Evolutionary conservation across 2,329 filamentous ascomycete species (phyloP).

Genomic region (Trichophyton equinum): DNA sequence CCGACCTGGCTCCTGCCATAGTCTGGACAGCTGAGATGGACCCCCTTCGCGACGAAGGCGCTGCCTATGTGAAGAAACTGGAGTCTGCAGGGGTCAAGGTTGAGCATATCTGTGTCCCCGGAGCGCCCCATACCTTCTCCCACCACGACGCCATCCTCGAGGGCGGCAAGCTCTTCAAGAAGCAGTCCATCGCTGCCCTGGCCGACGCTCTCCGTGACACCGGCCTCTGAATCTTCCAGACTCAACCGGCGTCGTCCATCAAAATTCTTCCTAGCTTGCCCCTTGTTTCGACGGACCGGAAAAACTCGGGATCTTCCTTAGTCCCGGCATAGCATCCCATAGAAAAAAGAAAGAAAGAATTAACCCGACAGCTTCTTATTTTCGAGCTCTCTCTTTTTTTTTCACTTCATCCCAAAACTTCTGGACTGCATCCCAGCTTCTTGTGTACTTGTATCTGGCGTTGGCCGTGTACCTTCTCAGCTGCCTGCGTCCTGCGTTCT

Average conservation of each 20-base stretch:
- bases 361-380: neutral
- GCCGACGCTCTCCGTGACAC: slow-evolving; percentile 15
- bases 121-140: slow-evolving; percentile 26
- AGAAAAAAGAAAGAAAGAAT: neutral
- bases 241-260: too few species aligned
- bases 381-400: neutral
- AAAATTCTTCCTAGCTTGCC: neutral
- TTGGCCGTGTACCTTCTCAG: neutral
- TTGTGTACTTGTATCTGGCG: slow-evolving; percentile 3
- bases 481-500: neutral
- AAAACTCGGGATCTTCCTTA: neutral
- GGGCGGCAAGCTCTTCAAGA: slow-evolving; percentile 19
- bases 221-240: too few species aligned
- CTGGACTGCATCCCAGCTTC: neutral
- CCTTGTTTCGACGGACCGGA: neutral
- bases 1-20: slow-evolving; percentile 27
- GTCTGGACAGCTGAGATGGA: slow-evolving; percentile 32
- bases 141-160: slow-evolving; percentile 23
- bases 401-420: neutral
- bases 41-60: slow-evolving; percentile 31
- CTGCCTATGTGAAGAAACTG: slow-evolving; percentile 28
- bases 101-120: slow-evolving; percentile 21
- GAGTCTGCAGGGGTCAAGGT: slow-evolving; percentile 25
- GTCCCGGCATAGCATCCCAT: too few species aligned
- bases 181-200: slow-evolving; percentile 21